These are phyloP conservation scores for Rhinocladiella mackenziei DNA, from an alignment of 2,329 filamentous ascomycete genomes.

Conservation along the genomic window DNA sequence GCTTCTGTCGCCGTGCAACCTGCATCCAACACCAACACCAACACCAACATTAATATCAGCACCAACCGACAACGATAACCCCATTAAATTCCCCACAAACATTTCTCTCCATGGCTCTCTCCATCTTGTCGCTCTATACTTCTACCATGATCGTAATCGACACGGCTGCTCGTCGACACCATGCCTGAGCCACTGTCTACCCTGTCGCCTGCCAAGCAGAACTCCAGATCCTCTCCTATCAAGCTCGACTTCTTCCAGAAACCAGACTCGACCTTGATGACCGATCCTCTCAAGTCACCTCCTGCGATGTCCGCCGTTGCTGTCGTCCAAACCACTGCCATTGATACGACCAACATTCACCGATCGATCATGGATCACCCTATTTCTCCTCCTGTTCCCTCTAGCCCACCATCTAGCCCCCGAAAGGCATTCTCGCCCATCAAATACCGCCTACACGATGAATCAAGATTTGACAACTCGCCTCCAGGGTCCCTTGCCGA, in stretches of 20 bases:
- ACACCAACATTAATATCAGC: too few relatives aligned
- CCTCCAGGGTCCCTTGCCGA: slow-evolving; percentile 30
- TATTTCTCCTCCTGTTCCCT: slow-evolving; percentile 10
- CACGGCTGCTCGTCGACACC: slow-evolving; percentile 15
- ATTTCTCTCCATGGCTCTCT: slow-evolving; percentile 15
- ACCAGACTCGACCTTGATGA: slow-evolving; percentile 23
- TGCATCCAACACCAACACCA: too few relatives aligned
- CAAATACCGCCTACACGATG: slow-evolving; percentile 28
- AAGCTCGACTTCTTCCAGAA: slow-evolving; percentile 22
- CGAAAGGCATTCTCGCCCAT: slow-evolving; percentile 30
- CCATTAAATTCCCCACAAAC: slow-evolving; percentile 8
- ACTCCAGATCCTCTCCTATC: slow-evolving; percentile 37
- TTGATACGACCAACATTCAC: slow-evolving; percentile 29
- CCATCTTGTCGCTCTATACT: slow-evolving; percentile 4
- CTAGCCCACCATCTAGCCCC: slow-evolving; percentile 22
- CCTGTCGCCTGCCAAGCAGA: slow-evolving; percentile 42
- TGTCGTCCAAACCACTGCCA: slow-evolving; percentile 22
- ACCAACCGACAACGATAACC: too few relatives aligned
- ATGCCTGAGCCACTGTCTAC: slow-evolving; percentile 42
- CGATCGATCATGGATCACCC: slow-evolving; percentile 26
- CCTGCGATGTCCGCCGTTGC: slow-evolving; percentile 12
- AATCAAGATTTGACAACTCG: slow-evolving; percentile 19
- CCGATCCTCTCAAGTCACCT: slow-evolving; percentile 18
- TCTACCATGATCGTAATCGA: slow-evolving; percentile 2
- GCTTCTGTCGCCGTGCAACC: slow-evolving; percentile 1